Conservation (phyloP, 2,329 filamentous ascomycete genomes). For the Xylariaceae sp. region DNA sequence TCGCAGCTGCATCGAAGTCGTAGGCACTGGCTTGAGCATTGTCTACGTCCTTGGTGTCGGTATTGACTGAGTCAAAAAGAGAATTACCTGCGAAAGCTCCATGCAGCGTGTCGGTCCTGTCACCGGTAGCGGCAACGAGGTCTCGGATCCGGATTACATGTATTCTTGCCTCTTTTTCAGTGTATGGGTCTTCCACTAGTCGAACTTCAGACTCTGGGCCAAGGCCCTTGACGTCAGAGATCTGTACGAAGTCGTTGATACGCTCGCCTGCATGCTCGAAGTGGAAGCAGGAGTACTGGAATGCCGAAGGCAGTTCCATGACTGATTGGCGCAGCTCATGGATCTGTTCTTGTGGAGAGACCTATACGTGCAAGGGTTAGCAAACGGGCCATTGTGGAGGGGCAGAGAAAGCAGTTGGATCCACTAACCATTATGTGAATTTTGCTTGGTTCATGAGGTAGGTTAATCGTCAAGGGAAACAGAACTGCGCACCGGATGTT, state of each 20-base stretch:
- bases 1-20: constrained; percentile 65
- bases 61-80: constrained; percentile 72
- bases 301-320: constrained; percentile 85
- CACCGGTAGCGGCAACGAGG: constrained; percentile 83
- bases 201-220: constrained; percentile 70
- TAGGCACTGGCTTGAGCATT: constrained; percentile 49
- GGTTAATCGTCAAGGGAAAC: constrained; percentile 64
- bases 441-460: constrained; percentile 73
- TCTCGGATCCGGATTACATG: constrained; percentile 88
- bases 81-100: constrained; percentile 81
- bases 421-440: constrained; percentile 75
- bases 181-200: constrained; percentile 91
- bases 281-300: constrained; percentile 98
- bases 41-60: constrained; percentile 35
- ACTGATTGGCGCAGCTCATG: constrained; percentile 96
- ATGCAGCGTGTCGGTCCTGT: constrained; percentile 80
- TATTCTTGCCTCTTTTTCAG: constrained; percentile 94
- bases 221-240: constrained; percentile 81
- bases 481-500: constrained; percentile 36
- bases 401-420: constrained; percentile 2
- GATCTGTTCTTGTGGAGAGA: constrained; percentile 89
- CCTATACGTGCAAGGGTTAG: constrained; percentile 43
- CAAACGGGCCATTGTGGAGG: neutral
- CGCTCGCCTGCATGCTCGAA: constrained; percentile 82
- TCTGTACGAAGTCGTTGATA: constrained; percentile 91